These are phyloP conservation scores for Alternaria alternata DNA, from an alignment of 2,329 filamentous ascomycete genomes.

Conservation along the genomic window DNA sequence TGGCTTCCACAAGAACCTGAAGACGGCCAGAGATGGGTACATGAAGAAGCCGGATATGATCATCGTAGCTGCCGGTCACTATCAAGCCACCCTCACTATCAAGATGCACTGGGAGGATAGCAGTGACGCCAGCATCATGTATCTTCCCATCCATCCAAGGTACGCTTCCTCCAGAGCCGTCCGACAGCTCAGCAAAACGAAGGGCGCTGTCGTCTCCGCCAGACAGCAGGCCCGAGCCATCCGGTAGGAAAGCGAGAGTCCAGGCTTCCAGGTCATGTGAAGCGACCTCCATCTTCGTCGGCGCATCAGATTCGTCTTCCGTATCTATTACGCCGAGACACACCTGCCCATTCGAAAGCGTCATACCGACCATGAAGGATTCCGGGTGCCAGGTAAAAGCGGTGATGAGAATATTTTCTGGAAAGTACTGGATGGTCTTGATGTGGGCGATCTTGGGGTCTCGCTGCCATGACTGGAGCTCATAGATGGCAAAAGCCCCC, in stretches of 20 bases:
- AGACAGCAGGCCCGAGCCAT: slow-evolving; percentile 64
- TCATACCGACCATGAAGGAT: slow-evolving; percentile 68
- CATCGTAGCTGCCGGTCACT: slow-evolving; percentile 92
- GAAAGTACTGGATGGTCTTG: slow-evolving; percentile 60
- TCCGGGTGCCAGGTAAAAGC: slow-evolving; percentile 77
- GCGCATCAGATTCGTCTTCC: slow-evolving; percentile 35
- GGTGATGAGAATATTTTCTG: slow-evolving; percentile 70
- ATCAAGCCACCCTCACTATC: slow-evolving; percentile 61
- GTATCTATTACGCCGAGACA: slow-evolving; percentile 40
- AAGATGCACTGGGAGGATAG: slow-evolving; percentile 76
- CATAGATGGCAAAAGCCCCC: slow-evolving; percentile 72
- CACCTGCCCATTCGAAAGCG: slow-evolving; percentile 74
- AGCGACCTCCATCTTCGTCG: slow-evolving; percentile 32
- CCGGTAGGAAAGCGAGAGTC: slow-evolving; percentile 68
- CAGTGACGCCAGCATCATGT: slow-evolving; percentile 86
- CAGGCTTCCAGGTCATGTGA: slow-evolving; percentile 74
- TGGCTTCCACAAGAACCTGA: slow-evolving; percentile 67
- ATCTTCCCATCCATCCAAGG: slow-evolving; percentile 62
- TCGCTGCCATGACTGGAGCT: slow-evolving; percentile 45
- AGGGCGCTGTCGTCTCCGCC: slow-evolving; percentile 79
- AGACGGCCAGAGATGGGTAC: slow-evolving; percentile 51
- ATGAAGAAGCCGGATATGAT: slow-evolving; percentile 74
- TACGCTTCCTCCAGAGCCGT: slow-evolving; percentile 23
- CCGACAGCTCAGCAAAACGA: slow-evolving; percentile 45
- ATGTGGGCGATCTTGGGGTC: slow-evolving; percentile 35